Evolutionary conservation across 768 basidiomycete species (phyloP).

Genomic region (Lentinula guzmanii): DNA sequence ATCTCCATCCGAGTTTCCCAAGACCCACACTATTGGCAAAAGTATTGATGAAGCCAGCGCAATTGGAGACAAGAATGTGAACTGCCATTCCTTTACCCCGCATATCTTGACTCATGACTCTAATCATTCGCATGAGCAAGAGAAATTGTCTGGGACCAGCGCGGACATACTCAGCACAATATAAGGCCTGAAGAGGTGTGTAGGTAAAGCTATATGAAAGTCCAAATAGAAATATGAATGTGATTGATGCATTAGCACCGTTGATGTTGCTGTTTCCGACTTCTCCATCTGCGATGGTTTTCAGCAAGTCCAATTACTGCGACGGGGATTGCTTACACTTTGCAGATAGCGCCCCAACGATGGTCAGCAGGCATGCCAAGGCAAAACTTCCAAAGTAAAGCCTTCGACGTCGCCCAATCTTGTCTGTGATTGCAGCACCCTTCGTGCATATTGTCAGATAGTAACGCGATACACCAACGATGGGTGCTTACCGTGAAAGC

Average conservation of each 20-base stretch:
- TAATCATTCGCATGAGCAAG: not conserved
- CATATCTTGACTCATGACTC: conserved; percentile 21
- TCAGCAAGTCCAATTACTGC: not conserved
- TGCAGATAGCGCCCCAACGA: conserved; percentile 16
- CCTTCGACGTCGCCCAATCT: conserved; percentile 16
- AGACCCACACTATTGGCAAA: conserved; percentile 20
- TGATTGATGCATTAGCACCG: conserved; percentile 20
- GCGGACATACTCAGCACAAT: conserved; percentile 18
- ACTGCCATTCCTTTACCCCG: conserved; percentile 22
- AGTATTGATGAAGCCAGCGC: conserved; percentile 21
- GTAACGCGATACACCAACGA: not conserved
- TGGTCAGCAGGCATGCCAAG: conserved; percentile 16
- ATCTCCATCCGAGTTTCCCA: conserved; percentile 16
- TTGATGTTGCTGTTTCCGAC: conserved; percentile 13
- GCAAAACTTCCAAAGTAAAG: conserved; percentile 17
- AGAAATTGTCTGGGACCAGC: not conserved
- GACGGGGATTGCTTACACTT: conserved; percentile 11
- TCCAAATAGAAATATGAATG: conserved; percentile 20
- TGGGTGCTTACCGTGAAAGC: conserved; percentile 13
- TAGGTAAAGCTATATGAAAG: conserved; percentile 20
- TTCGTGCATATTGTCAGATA: not conserved
- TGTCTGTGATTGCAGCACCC: conserved; percentile 18
- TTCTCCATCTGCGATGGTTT: conserved; percentile 11
- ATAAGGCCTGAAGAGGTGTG: conserved; percentile 20
- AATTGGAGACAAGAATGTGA: conserved; percentile 20